Base-by-base conservation (phyloP, 2,329 filamentous ascomycete genomes). In the Alternaria postmessia region DNA sequence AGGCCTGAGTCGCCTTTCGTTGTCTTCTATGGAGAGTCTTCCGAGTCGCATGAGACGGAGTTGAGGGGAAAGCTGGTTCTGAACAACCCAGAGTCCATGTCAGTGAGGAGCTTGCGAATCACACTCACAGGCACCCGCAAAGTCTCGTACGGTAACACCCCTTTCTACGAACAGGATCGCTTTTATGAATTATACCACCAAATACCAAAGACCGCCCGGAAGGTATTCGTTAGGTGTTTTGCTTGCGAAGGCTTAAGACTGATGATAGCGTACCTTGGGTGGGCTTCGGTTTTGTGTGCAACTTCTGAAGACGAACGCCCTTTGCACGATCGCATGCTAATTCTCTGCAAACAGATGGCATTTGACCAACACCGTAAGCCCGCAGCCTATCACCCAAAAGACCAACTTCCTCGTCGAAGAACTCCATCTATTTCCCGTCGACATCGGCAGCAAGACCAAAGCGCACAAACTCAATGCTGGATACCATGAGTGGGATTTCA, bases 401-500 rank as follows among this genome's bases (percentile, higher is more conserved):
- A 74, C 78, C 41, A 78, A 77, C n/a, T 82, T 83, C 67, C 78
- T 81, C 72, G 75, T 78, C 65, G 78, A 83, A 55, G 79, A 80
- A 62, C 72, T 80, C 60, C 77, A 73, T 55, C 72, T 84, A 30
- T 82, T 81, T 61, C 81, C 81, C 43, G 73, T 81, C 61, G 81
- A 80, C 57, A 46, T 41, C 34, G 73, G 70, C 32, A 68, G 62
- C 58, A 75, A 68, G 58, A 71, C 73, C 55, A 76, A 75, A 57
- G 69, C 82, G 38, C 82, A 84, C 76, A 83, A 83, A 64, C 79
- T 84, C 73, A 83, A 81, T 65, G 78, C 81, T 5, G 82, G 82
- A 28, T 68, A 76, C 53, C 81, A 84, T 65, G 82, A 83, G 69
- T 84, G 82, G 81, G 78, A 80, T 30, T 84, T 84, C 67, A 79